phyloP scores from a whole-genome alignment of 495 filamentous ascomycete genomes.

The Staphylotrichum longicolle region DNA sequence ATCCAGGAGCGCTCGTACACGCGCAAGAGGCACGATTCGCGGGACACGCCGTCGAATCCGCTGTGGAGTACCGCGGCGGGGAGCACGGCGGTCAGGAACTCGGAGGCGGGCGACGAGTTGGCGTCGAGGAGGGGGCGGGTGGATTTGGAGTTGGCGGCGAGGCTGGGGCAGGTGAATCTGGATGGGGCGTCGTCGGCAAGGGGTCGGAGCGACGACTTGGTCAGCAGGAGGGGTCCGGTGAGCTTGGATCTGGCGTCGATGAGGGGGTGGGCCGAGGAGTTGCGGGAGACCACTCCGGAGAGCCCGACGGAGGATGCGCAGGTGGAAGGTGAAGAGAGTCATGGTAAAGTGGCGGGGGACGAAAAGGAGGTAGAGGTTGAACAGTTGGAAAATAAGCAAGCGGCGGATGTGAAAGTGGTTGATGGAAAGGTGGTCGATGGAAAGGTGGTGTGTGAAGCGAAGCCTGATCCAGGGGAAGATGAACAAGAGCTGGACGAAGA shows the following conservation, averaged over 20 bases:
- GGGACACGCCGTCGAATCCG: slow-evolving; percentile 21
- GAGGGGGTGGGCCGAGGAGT: background rate
- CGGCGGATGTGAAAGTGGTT: background rate
- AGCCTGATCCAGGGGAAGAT: background rate
- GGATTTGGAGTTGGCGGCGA: background rate
- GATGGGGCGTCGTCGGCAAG: background rate
- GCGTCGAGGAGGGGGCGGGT: background rate
- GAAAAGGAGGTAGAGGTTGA: too few species aligned
- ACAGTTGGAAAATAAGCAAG: too few species aligned
- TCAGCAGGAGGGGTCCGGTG: background rate
- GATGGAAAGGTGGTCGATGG: background rate
- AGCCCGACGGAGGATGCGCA: background rate
- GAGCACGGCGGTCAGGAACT: background rate
- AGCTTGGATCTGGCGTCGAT: background rate
- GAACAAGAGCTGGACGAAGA: slow-evolving; percentile 2
- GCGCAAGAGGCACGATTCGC: slow-evolving; percentile 21
- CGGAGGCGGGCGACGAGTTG: background rate
- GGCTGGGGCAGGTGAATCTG: background rate
- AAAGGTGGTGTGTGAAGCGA: background rate
- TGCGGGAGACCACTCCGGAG: background rate
- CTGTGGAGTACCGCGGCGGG: slow-evolving; percentile 1
- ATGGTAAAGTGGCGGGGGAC: too few species aligned
- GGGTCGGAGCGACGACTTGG: background rate
- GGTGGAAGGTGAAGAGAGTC: background rate
- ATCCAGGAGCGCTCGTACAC: background rate